Conservation (phyloP, 139 green algal genomes). For the Coelastrella sp. region DNA sequence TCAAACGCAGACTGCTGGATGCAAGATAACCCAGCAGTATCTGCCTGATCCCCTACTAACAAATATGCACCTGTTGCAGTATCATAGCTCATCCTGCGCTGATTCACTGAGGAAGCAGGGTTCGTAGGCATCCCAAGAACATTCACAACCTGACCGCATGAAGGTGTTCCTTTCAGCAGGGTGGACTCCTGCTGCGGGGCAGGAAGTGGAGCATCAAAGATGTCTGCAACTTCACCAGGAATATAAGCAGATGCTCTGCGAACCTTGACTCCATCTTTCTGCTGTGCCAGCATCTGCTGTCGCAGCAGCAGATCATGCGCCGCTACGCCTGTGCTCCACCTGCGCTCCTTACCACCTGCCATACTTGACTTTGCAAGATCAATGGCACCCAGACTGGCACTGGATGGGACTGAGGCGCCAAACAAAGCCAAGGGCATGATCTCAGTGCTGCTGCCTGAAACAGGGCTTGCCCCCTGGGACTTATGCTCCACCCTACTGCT, state of each 20-base stretch:
- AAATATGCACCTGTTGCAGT: constrained; percentile 14
- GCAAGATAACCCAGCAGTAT: no score
- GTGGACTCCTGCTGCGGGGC: background rate
- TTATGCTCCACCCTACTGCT: background rate
- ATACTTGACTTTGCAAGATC: no score
- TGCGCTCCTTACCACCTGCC: background rate
- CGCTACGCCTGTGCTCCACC: constrained; percentile 35
- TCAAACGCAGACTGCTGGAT: no score
- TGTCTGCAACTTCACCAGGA: background rate
- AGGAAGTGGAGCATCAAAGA: background rate
- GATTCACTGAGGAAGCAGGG: constrained; percentile 1
- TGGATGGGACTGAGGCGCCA: no score
- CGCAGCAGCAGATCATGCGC: constrained; percentile 7
- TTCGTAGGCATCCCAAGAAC: constrained; percentile 13
- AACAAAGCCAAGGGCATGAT: no score
- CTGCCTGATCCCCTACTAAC: no score
- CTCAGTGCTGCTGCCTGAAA: no score
- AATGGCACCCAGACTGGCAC: no score
- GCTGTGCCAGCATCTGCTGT: background rate
- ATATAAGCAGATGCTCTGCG: background rate
- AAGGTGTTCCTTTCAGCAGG: background rate
- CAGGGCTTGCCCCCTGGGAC: no score
- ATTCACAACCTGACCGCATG: background rate
- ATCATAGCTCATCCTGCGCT: constrained; percentile 41
- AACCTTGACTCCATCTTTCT: background rate